Base-by-base conservation (phyloP, 2,329 filamentous ascomycete species). In the Stagonosporopsis tanaceti region DNA sequence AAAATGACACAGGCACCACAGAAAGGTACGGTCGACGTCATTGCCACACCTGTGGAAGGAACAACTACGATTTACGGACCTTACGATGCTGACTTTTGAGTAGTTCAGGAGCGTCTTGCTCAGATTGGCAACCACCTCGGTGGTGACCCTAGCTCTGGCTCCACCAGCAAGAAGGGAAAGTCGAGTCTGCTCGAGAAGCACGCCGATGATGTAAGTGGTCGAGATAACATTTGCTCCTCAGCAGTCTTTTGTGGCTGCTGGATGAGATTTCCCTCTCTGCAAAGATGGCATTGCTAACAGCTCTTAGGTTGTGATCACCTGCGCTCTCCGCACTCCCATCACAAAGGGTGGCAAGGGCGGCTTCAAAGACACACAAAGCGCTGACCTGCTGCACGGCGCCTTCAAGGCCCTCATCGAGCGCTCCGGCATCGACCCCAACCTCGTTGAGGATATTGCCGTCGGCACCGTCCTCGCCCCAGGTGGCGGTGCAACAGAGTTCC, bases 401-500 rank as follows among this genome's bases (percentile, higher is more conserved):
- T 89, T 98, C 79, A 89, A 88, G 79, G 88, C 88, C 58, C 82
- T 98, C 64, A 84, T 98, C 74, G 83, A 90, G 55, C 91, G 92
- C 69, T 97, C 93, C 66, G 88, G 88, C 65, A 96, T 98, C 79
- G 91, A 97, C 79, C 93, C 95, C 22, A 82, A 81, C 35, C 84
- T 95, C 34, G 92, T 99, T 46, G 92, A 98, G 78, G 95, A 99
- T 75, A 89, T 99, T 65, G 90, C 90, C 50, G 93, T 98, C 57
- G 95, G 95, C 65, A 90, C 89, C 53, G 95, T 99, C 28, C 88
- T 99, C 46, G 88, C 94, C 17, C 94, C 94, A 32, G 95, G 95
- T 61, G 95, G 93, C 67, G 95, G 94, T 66, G 95, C 95, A 22
- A 98, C 95, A 44, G 95, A 98, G 81, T 97, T 97, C 88, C 90